These are phyloP conservation scores for Tuber brumale DNA, from an alignment of 495 filamentous ascomycete genomes.

Conservation along the genomic window DNA sequence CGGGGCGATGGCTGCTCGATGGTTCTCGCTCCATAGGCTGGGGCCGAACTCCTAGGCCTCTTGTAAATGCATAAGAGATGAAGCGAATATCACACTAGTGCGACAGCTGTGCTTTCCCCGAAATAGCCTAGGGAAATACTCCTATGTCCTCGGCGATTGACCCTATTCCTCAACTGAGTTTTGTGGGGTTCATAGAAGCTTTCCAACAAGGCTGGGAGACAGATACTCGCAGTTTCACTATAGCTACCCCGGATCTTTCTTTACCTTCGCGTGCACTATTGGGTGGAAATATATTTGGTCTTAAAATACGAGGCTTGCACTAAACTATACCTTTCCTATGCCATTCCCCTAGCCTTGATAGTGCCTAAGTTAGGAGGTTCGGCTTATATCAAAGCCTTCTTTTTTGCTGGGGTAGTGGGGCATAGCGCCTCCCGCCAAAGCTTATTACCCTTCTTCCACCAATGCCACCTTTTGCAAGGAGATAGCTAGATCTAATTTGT, in stretches of 20 bases:
- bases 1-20: too few species aligned
- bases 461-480: not conserved
- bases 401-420: not conserved
- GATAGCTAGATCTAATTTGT: not conserved
- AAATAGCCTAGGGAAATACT: too few species aligned
- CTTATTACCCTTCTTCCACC: not conserved
- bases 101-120: too few species aligned
- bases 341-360: not conserved
- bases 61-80: too few species aligned
- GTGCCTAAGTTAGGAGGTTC: not conserved
- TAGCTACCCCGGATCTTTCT: not conserved
- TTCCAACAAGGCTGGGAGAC: too few species aligned
- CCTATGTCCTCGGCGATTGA: too few species aligned
- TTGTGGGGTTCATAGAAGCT: too few species aligned
- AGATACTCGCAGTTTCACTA: not conserved
- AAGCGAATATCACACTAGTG: too few species aligned
- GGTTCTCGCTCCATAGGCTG: too few species aligned
- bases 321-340: not conserved
- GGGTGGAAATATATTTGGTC: not conserved
- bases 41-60: too few species aligned
- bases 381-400: not conserved
- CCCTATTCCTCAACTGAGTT: too few species aligned
- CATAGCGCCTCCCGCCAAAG: not conserved
- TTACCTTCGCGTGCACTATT: not conserved
- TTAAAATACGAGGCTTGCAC: not conserved